Evolutionary conservation across 352 stramenopile genomes (phyloP).

Genomic region (Globisporangium emineosum): DNA sequence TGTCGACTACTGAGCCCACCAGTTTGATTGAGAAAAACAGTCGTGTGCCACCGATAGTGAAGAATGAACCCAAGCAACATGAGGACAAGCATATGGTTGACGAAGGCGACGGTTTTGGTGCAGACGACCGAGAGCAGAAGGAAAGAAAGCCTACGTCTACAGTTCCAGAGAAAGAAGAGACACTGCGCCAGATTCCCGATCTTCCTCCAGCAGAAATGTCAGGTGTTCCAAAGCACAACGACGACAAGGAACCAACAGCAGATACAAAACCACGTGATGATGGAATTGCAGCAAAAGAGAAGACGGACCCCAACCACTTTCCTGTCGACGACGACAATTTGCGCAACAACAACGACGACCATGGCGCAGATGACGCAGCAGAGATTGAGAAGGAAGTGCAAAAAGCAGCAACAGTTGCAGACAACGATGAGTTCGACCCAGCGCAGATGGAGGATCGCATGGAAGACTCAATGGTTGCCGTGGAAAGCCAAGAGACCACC

Average conservation of each 20-base stretch:
- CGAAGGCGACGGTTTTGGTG: background rate
- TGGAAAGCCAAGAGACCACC: background rate
- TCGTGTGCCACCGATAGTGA: background rate
- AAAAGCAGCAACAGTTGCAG: background rate
- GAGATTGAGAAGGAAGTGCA: background rate
- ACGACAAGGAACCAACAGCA: background rate
- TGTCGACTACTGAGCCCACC: background rate
- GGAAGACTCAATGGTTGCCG: background rate
- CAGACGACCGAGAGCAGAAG: background rate
- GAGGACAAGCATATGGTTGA: background rate
- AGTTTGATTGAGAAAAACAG: background rate
- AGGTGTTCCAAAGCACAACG: background rate
- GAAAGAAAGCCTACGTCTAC: background rate
- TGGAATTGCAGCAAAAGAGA: background rate
- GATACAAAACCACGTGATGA: background rate
- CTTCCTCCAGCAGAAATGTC: background rate
- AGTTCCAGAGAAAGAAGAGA: background rate
- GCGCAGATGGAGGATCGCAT: constrained; percentile 3
- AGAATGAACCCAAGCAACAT: background rate
- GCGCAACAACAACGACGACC: background rate
- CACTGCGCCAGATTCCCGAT: background rate
- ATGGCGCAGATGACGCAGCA: background rate
- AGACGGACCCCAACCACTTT: background rate
- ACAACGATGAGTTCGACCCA: background rate
- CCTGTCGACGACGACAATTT: background rate